Percentiles rank a stretch among this genome's conserved stretches.
phyloP scores from a whole-genome alignment of 257 asterid genomes.

The Solanum tarapatanum region DNA sequence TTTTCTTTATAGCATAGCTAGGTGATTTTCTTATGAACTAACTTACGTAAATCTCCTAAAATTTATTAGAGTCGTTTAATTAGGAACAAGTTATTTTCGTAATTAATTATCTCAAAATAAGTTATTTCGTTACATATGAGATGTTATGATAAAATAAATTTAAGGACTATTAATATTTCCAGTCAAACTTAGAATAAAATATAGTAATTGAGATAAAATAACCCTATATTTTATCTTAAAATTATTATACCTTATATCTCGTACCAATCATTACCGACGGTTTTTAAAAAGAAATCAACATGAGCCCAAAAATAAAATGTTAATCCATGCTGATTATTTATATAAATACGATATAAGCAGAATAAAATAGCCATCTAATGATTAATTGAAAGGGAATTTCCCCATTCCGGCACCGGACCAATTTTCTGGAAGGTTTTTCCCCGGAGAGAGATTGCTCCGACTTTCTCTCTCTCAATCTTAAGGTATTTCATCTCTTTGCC shows the following conservation, averaged over 20 bases:
- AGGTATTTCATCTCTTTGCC: neutral
- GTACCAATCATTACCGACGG: neutral
- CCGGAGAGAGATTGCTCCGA: slow-evolving; percentile 11
- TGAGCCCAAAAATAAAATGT: neutral
- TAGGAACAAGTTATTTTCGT: too few relatives aligned
- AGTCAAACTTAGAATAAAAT: too few relatives aligned
- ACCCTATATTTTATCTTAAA: too few relatives aligned
- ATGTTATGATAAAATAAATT: too few relatives aligned
- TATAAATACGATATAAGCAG: neutral
- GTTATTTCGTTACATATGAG: too few relatives aligned
- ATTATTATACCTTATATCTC: too few relatives aligned
- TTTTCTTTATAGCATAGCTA: too few relatives aligned
- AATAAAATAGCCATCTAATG: neutral
- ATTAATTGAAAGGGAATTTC: neutral
- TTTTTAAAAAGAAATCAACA: neutral
- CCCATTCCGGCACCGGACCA: slow-evolving; percentile 1
- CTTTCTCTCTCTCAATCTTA: slow-evolving; percentile 19
- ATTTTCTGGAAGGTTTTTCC: slow-evolving; percentile 1
- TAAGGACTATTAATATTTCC: too few relatives aligned
- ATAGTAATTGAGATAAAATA: too few relatives aligned
- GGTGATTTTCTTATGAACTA: neutral
- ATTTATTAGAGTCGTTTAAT: neutral
- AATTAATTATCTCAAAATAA: too few relatives aligned
- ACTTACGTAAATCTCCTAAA: neutral
- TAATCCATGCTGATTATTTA: neutral